These are phyloP conservation scores for Boechera divaricarpa DNA, from an alignment of 345 rosid genomes.

Conservation along the genomic window DNA sequence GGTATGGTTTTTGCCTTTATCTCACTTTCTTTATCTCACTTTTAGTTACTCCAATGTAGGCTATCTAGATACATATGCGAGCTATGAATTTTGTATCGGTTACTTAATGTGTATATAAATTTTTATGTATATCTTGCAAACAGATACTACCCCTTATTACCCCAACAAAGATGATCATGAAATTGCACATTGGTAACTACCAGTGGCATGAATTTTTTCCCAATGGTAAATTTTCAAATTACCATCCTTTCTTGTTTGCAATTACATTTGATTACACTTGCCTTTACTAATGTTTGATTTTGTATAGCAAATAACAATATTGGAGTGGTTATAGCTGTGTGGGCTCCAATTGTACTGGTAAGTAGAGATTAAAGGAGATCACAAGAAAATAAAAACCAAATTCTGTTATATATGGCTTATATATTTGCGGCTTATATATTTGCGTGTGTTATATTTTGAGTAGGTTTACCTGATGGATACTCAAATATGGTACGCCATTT, in stretches of 20 bases:
- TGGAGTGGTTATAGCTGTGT: conserved; percentile 82
- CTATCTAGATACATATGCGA: conserved; percentile 7
- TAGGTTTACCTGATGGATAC: conserved; percentile 92
- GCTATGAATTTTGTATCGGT: too few species aligned
- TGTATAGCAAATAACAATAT: conserved; percentile 66
- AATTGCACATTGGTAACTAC: conserved; percentile 56
- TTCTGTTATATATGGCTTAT: conserved; percentile 6
- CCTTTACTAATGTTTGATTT: conserved; percentile 38
- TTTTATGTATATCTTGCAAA: conserved; percentile 21
- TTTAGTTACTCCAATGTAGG: conserved; percentile 19
- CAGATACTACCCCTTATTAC: conserved; percentile 82
- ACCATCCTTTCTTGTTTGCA: conserved; percentile 13
- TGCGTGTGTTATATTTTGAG: conserved; percentile 20
- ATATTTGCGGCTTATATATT: conserved; percentile 16
- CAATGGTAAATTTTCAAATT: conserved; percentile 51
- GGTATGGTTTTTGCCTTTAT: conserved; percentile 52
- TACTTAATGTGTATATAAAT: too few species aligned
- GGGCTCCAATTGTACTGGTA: conserved; percentile 92
- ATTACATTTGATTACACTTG: background rate
- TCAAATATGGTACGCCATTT: conserved; percentile 98
- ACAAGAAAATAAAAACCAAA: background rate
- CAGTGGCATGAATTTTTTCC: conserved; percentile 94
- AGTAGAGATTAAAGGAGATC: conserved; percentile 44
- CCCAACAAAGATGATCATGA: conserved; percentile 83
- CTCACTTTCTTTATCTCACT: conserved; percentile 15